phyloP scores from a whole-genome alignment of 805 yeast genomes.

The Helenozyma rhizophorensis region DNA sequence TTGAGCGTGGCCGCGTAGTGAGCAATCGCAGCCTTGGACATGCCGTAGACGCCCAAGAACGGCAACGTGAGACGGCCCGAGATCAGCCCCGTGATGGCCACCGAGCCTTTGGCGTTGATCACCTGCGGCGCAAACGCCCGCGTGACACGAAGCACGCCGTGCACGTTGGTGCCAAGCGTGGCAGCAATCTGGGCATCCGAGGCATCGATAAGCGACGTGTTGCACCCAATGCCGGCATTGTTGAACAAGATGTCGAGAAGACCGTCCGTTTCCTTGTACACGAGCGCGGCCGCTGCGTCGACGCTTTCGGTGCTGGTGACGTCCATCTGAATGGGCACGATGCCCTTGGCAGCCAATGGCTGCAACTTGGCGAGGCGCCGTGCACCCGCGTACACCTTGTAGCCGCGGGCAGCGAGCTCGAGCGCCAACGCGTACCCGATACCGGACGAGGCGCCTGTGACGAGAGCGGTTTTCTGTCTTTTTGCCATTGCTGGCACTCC shows the following conservation, averaged over 20 bases:
- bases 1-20: constrained; percentile 61
- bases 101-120: constrained; percentile 62
- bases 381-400: constrained; percentile 68
- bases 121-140: constrained; percentile 53
- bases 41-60: constrained; percentile 59
- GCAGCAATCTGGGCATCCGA: constrained; percentile 47
- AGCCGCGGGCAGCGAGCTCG: constrained; percentile 47
- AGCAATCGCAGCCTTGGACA: constrained; percentile 74
- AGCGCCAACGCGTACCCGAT: constrained; percentile 48
- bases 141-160: constrained; percentile 62
- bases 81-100: constrained; percentile 72
- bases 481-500: no score
- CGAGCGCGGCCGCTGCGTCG: constrained; percentile 34
- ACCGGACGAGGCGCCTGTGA: constrained; percentile 60
- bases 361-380: constrained; percentile 61
- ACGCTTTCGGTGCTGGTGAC: constrained; percentile 52
- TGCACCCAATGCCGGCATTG: constrained; percentile 76
- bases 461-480: constrained; percentile 44
- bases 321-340: constrained; percentile 50
- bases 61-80: constrained; percentile 68
- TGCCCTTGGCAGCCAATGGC: constrained; percentile 41
- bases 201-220: constrained; percentile 66
- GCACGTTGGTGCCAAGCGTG: constrained; percentile 62
- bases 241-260: constrained; percentile 60
- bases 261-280: constrained; percentile 41